Base-by-base conservation (phyloP, 768 basidiomycete genomes). In the Rhizopogon roseolus region DNA sequence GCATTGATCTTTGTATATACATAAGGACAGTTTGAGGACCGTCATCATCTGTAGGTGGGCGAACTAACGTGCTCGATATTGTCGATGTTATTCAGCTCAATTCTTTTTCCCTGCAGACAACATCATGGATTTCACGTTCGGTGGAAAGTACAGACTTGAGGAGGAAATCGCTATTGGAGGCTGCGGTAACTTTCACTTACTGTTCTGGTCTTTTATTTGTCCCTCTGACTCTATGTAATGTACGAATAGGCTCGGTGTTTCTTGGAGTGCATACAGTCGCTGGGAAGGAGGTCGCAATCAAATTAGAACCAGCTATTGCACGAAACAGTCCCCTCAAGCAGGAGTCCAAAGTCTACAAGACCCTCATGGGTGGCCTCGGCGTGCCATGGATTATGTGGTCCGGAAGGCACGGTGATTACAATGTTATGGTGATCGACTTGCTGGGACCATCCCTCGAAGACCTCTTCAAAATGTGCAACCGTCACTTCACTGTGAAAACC, bases 341-440 rank as follows among this genome's bases (percentile, higher is more conserved):
- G 63, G 93, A 95, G 66, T 86, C 86, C 40, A 92, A 90, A 71
- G 91, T 94, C 39, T 95, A 95, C 80, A 93, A 92, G 73, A 85
- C 86, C 0, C 81, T 95, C 57, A 89, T 88, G 79, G 92, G 93
- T 41, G 90, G 88, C 45, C 84, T 87, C 27, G 92, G 92, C 39
- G 89, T 95, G 0, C 92, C 92, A 1, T 93, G 90, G 83, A 88
- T 94, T 58, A 85, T 93, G 77, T 93, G 90, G 84, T 91, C 87
- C 5, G 93, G 93, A 29, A 86, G 82, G 56, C 86, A 95, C 65
- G 95, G 88, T 29, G 85, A 94, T 69, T 98, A 94, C 74, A 98
- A 98, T 65, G 94, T 98, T 62, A 90, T 99, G 80, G 91, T 98
- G 65, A 93, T 98, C 64, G 96, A 98, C 76, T 81, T 98, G 27